Conservation (phyloP, 2,329 filamentous ascomycete species). For the Aspergillus sojae region DNA sequence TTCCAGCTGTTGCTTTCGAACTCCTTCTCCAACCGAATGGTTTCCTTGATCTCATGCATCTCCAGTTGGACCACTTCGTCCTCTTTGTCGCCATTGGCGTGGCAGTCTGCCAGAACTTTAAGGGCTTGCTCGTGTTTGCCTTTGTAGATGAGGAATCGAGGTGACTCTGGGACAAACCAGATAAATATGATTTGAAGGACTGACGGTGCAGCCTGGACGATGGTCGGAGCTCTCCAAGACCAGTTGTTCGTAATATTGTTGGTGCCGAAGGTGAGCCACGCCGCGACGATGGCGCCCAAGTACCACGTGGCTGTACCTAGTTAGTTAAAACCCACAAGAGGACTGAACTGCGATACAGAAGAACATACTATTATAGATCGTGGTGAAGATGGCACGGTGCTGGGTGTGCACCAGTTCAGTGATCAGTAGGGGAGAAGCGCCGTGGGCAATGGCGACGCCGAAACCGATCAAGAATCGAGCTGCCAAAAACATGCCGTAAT, state of each 20-base stretch:
- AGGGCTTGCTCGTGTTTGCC: conserved; percentile 32
- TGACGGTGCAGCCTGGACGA: conserved; percentile 64
- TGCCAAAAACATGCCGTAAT: conserved; percentile 33
- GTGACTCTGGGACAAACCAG: conserved; percentile 69
- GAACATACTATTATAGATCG: conserved; percentile 27
- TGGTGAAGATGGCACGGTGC: conserved; percentile 31
- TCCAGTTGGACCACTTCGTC: conserved; percentile 32
- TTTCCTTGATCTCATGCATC: conserved; percentile 46
- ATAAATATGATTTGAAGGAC: conserved; percentile 56
- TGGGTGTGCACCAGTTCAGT: conserved; percentile 34
- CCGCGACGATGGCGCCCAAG: conserved; percentile 49
- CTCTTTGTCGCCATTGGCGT: conserved; percentile 44
- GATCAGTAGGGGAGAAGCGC: conserved; percentile 30
- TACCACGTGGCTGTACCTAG: conserved; percentile 46
- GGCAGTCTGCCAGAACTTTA: conserved; percentile 37
- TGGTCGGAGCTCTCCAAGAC: conserved; percentile 51
- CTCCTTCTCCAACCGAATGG: conserved; percentile 49
- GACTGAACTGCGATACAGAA: neutral
- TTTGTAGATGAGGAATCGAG: conserved; percentile 51
- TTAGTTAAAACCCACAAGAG: neutral
- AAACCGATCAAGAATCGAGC: conserved; percentile 34
- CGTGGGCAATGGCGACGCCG: conserved; percentile 30
- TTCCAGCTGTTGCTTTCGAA: conserved; percentile 49
- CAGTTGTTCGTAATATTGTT: conserved; percentile 41
- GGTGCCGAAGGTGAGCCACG: conserved; percentile 47